These are phyloP conservation scores for Mrakia gelida DNA, from an alignment of 768 basidiomycete genomes.

Conservation along the genomic window DNA sequence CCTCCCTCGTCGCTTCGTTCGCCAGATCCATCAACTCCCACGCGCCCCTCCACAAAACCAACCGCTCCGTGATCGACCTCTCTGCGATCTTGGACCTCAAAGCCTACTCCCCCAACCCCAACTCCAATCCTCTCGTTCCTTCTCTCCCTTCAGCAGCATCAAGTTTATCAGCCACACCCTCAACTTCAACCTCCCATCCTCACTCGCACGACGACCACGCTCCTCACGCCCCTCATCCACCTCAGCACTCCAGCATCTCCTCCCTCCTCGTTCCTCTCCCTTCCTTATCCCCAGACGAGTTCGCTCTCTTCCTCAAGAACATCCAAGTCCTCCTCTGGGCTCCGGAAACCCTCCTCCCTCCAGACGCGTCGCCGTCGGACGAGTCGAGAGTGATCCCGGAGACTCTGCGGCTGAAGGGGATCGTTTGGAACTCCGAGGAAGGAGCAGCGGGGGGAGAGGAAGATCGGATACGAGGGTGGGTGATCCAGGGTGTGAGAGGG, in stretches of 20 bases:
- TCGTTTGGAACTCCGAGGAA: conserved; percentile 48
- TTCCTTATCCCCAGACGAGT: conserved; percentile 51
- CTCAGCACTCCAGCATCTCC: conserved; percentile 53
- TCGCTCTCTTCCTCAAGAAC: conserved; percentile 67
- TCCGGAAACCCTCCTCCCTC: conserved; percentile 48
- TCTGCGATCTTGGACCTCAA: conserved; percentile 69
- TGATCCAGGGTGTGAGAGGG: conserved; percentile 86
- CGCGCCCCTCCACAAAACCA: conserved; percentile 48
- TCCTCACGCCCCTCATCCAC: conserved; percentile 37
- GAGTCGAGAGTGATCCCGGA: conserved; percentile 45
- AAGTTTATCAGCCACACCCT: conserved; percentile 16
- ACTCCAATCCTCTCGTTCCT: conserved; percentile 27
- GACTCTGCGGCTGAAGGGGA: conserved; percentile 83
- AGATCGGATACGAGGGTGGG: conserved; percentile 55
- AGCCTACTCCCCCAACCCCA: conserved; percentile 63
- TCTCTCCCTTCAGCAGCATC: conserved; percentile 7
- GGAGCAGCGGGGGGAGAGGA: conserved; percentile 47
- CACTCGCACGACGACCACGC: conserved; percentile 30
- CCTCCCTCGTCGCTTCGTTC: background rate
- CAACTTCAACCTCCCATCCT: background rate
- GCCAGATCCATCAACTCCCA: conserved; percentile 24
- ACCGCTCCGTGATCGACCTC: conserved; percentile 67
- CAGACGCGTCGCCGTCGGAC: background rate
- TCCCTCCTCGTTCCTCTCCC: conserved; percentile 66
- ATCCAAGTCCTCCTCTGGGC: conserved; percentile 82